Evolutionary conservation across 345 rosid species (phyloP).

Genomic region (Camelina hispida): DNA sequence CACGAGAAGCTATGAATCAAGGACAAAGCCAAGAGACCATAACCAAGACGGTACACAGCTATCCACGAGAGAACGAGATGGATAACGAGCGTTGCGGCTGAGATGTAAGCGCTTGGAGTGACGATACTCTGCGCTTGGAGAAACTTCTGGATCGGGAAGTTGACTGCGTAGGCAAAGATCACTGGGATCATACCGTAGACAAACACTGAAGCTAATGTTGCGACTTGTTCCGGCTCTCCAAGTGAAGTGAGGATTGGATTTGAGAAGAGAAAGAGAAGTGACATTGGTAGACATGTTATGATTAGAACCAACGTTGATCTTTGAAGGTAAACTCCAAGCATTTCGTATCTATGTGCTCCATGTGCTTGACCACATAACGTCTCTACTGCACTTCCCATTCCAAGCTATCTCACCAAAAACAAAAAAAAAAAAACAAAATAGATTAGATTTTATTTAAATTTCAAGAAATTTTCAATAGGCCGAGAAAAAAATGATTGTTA

Average conservation of each 20-base stretch:
- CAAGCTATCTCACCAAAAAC: conserved; percentile 45
- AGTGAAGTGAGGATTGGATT: conserved; percentile 56
- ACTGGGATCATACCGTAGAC: conserved; percentile 73
- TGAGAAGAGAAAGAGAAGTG: conserved; percentile 57
- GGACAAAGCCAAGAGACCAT: conserved; percentile 57
- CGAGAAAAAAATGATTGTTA: too few species aligned
- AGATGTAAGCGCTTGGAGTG: conserved; percentile 67
- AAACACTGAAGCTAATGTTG: conserved; percentile 57
- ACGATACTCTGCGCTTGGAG: conserved; percentile 70
- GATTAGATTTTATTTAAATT: neutral
- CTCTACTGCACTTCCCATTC: conserved; percentile 90
- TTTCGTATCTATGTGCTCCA: conserved; percentile 65
- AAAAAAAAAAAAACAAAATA: neutral
- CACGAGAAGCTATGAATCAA: conserved; percentile 60
- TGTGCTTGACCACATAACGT: conserved; percentile 86
- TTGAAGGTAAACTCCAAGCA: conserved; percentile 78
- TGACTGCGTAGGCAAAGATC: conserved; percentile 67
- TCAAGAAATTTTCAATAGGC: neutral
- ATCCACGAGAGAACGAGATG: conserved; percentile 61
- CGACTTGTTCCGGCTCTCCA: conserved; percentile 62
- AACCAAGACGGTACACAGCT: conserved; percentile 51
- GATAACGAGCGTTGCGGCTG: conserved; percentile 49
- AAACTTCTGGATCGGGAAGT: conserved; percentile 72
- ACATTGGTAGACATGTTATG: conserved; percentile 55
- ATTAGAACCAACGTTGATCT: conserved; percentile 61